Conservation (phyloP, 257 asterid genomes). For the Eucommia ulmoides region DNA sequence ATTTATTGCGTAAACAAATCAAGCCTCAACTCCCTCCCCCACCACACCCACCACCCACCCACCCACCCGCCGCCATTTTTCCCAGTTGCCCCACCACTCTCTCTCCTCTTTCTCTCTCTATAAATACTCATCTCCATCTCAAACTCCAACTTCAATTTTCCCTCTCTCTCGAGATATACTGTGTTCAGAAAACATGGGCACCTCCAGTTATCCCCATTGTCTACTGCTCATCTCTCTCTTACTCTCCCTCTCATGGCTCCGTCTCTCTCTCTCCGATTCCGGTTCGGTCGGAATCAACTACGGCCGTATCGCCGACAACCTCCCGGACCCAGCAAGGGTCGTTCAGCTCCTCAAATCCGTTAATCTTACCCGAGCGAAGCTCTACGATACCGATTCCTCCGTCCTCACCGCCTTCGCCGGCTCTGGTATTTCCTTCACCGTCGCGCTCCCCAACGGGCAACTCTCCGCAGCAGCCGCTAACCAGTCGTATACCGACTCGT, state of each 20-base stretch:
- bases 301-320: slow-evolving; percentile 78
- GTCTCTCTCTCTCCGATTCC: slow-evolving; percentile 12
- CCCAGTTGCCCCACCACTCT: too few relatives aligned
- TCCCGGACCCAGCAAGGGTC: slow-evolving; percentile 58
- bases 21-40: too few relatives aligned
- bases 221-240: too few relatives aligned
- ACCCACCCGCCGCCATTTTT: too few relatives aligned
- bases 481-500: slow-evolving; percentile 52
- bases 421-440: slow-evolving; percentile 51
- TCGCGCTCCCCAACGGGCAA: slow-evolving; percentile 69
- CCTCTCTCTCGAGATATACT: too few relatives aligned
- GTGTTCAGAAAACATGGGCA: too few relatives aligned
- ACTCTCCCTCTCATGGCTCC: slow-evolving; percentile 2
- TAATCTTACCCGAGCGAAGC: slow-evolving; percentile 47
- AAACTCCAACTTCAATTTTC: too few relatives aligned
- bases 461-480: slow-evolving; percentile 54
- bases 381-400: slow-evolving; percentile 58
- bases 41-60: too few relatives aligned
- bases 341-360: slow-evolving; percentile 56
- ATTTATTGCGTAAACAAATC: too few relatives aligned
- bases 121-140: too few relatives aligned
- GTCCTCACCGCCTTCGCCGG: slow-evolving; percentile 66
- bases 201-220: too few relatives aligned
- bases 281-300: slow-evolving; percentile 66
- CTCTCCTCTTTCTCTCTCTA: too few relatives aligned